Evolutionary conservation across 768 basidiomycete genomes (phyloP).

Genomic region (Leccinum uliginosum): DNA sequence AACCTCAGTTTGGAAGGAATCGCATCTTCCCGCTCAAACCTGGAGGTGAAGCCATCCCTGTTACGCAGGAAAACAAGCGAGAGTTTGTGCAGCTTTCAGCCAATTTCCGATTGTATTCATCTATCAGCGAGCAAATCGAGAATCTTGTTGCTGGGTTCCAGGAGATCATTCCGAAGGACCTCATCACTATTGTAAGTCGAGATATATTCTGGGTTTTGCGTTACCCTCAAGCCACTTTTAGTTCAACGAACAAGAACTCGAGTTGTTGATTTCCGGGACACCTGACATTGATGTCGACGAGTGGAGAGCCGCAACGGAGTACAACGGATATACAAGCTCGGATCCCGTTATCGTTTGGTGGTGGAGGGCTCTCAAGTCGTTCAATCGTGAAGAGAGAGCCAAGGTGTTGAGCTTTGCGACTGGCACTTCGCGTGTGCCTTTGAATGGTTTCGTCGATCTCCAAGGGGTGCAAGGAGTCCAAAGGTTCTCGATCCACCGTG

Average conservation of each 20-base stretch:
- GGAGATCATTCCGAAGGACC: slow-evolving; percentile 95
- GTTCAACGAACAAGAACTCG: slow-evolving; percentile 95
- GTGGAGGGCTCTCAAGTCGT: slow-evolving; percentile 98
- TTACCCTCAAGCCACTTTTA: slow-evolving; percentile 27
- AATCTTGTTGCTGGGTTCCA: slow-evolving; percentile 88
- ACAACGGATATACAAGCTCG: slow-evolving; percentile 80
- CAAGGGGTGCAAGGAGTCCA: slow-evolving; percentile 94
- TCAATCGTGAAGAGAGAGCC: slow-evolving; percentile 93
- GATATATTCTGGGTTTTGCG: not conserved
- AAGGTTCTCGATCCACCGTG: slow-evolving; percentile 92
- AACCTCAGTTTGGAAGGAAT: slow-evolving; percentile 79
- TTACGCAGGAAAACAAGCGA: slow-evolving; percentile 94
- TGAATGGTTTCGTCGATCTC: slow-evolving; percentile 92
- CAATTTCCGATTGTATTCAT: slow-evolving; percentile 87
- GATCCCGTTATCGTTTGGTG: slow-evolving; percentile 98
- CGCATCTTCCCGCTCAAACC: slow-evolving; percentile 85
- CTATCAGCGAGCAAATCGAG: slow-evolving; percentile 95
- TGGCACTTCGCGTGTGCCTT: slow-evolving; percentile 86
- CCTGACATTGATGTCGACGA: slow-evolving; percentile 99
- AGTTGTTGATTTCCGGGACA: slow-evolving; percentile 91
- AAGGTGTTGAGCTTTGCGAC: slow-evolving; percentile 98
- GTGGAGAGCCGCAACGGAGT: slow-evolving; percentile 90
- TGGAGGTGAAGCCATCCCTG: slow-evolving; percentile 75
- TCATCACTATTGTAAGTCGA: slow-evolving; percentile 80
- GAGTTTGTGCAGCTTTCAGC: slow-evolving; percentile 97